These are phyloP conservation scores for Cryptomeria japonica DNA, from an alignment of 75 land plant species.

Conservation along the genomic window DNA sequence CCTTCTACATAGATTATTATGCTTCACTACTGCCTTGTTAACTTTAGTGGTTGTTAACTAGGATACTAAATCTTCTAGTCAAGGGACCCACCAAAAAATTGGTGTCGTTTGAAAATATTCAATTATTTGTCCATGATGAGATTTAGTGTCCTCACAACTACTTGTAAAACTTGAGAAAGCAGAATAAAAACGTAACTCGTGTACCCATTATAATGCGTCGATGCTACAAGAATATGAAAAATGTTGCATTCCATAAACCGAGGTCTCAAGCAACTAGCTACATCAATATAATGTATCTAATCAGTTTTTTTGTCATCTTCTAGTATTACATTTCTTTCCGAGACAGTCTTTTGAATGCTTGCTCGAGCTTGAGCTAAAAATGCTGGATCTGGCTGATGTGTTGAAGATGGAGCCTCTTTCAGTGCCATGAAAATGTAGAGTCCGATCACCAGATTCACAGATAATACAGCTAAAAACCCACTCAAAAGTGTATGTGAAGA, in stretches of 20 bases:
- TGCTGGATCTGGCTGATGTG: conserved; percentile 69
- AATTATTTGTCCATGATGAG: not conserved
- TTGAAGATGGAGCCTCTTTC: conserved; percentile 48
- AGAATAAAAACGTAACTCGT: not conserved
- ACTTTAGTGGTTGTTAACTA: not conserved
- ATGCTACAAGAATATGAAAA: no score
- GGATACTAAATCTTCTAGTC: not conserved
- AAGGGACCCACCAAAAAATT: not conserved
- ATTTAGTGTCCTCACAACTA: not conserved
- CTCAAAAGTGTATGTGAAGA: conserved; percentile 57
- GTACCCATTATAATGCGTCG: not conserved
- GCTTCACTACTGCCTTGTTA: not conserved
- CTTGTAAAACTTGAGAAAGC: not conserved
- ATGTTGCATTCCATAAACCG: not conserved
- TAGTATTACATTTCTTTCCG: not conserved
- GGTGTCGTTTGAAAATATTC: not conserved
- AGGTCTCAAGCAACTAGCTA: not conserved
- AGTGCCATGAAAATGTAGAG: conserved; percentile 72
- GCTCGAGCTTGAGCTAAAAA: conserved; percentile 70
- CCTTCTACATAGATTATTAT: not conserved
- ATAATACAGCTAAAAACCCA: conserved; percentile 80
- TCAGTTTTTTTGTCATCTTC: conserved; percentile 4
- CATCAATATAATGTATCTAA: not conserved
- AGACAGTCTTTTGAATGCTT: conserved; percentile 29
- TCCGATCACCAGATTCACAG: conserved; percentile 74